Base-by-base conservation (phyloP, 176 grass and related monocot species). In the Aegilops longissima region DNA sequence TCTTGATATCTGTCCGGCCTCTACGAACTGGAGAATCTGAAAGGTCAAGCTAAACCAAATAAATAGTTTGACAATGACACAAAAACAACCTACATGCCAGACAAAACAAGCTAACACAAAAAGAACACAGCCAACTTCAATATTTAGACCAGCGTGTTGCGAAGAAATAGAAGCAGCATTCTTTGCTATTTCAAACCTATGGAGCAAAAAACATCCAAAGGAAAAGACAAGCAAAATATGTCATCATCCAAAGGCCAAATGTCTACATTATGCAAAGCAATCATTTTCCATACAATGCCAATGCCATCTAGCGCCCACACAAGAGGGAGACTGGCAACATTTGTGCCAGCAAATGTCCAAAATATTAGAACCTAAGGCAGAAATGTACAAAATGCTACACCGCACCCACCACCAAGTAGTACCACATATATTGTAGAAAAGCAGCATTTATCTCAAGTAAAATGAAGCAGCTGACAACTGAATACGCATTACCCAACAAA, bases 11-110 rank as follows among this genome's bases (percentile, higher is more conserved):
- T 85, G 63, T 51, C 51, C 3, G 70, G 44, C 20, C 85, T 95
- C 80, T 93, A 80, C 11, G 84, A 83, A 87, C 34, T 45, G 61
- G 89, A 89, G 89, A 93, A 80, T 77, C 94, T 95, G 90, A 71
- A 77, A 85, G 34, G 80, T 66, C 13, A 70, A 66, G 17, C 12
- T 24, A 59, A 80, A 80, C 58, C 52, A 72, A 80, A 83, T 80
- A 79, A 42, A 34, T 36, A 78, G 6, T 18, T 59, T 66, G 51
- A 77, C 18, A 29, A 64, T 58, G 66, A 29, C 35, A 65, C n/a
- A 17, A 9, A 66, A 76, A 52, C 5, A 80, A 39, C 31, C 13
- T 71, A 18, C 1, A 77, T 36, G 42, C 5, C 44, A 16, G n/a
- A 12, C 23, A 68, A 77, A 35, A 77, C 56, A 77, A 54, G 2